Base-by-base conservation (phyloP, 139 green algal species). In the Nannochloris sp. region DNA sequence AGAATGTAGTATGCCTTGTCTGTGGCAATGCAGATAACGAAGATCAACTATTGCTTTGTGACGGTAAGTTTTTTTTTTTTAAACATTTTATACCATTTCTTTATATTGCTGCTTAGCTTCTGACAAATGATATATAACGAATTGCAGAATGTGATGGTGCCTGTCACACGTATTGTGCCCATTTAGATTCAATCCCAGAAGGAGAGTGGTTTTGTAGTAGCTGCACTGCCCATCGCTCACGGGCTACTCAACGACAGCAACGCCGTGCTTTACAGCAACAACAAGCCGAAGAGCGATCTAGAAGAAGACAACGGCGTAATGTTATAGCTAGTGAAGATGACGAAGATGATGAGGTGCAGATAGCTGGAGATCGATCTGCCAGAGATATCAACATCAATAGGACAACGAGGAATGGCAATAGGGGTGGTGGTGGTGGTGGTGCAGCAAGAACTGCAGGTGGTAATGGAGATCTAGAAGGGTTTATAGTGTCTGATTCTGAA, bases 131-230 rank as follows among this genome's bases (percentile, higher is more conserved):
- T 59, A n/a, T 38, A 0, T 27, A 51, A 51, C 19, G 34, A 32
- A 27, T 2, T 38, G 29, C 74, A 89, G 82, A 70, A 23, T 92
- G 85, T 60, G 80, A 90, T 53, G 33, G 60, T 2, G 84, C 80
- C 6, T 89, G 68, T 35, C 85, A 92, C 64, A 91, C 76, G 19
- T 86, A 87, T 61, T 92, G 85, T 63, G 72, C 78, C 5, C 64
- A 69, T 0, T 64, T 87, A 32, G 33, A 57, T 2, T 53, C 31
- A 14, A 64, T 92, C 0, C 85, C 85, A 1, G 44, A 79, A 23
- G 84, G 73, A 25, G 73, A 86, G 4, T 92, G 84, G 84, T 88
- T 80, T 60, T 92, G 85, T 60, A 42, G 25, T 1, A 3, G 29
- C 0, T 70, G 60, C 61, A 3, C 1, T 34, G 33, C 25, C 24